phyloP scores from a whole-genome alignment of 1,284 basidiomycete species.

The Austroboletus novae-zelandiae region DNA sequence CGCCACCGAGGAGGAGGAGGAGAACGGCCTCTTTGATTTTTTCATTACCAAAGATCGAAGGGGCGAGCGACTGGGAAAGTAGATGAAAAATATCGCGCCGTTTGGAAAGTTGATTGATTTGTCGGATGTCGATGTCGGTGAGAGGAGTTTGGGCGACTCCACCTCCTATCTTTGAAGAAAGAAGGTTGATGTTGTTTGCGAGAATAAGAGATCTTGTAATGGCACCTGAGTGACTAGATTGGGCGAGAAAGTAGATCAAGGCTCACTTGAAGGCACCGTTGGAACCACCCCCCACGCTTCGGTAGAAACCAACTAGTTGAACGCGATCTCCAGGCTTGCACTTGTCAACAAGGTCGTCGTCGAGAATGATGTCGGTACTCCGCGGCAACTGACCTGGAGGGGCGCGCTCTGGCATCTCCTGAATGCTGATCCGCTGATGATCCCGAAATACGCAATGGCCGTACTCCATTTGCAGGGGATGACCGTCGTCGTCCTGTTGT shows the following conservation, averaged over 20 bases:
- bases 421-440: conserved; percentile 96
- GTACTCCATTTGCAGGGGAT: conserved; percentile 88
- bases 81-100: conserved; percentile 84
- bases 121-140: conserved; percentile 94
- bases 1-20: conserved; percentile 90
- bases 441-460: conserved; percentile 93
- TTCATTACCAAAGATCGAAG: conserved; percentile 96
- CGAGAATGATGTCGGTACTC: conserved; percentile 93
- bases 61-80: conserved; percentile 92
- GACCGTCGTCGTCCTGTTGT: conserved; percentile 88
- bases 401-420: conserved; percentile 99
- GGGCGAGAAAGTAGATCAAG: conserved; percentile 4
- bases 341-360: conserved; percentile 95
- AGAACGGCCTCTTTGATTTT: conserved; percentile 95
- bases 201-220: conserved; percentile 81
- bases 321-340: conserved; percentile 99
- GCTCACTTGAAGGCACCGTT: conserved; percentile 90
- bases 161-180: conserved; percentile 94
- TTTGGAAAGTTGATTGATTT: conserved; percentile 94
- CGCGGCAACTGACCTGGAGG: conserved; percentile 96
- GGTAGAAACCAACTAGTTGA: conserved; percentile 94
- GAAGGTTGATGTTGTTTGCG: conserved; percentile 95
- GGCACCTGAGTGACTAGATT: conserved; percentile 9
- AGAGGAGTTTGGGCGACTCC: conserved; percentile 93
- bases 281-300: conserved; percentile 88